Base-by-base conservation (phyloP, 78 protist genomes). In the Trichosphaerium sp. region DNA sequence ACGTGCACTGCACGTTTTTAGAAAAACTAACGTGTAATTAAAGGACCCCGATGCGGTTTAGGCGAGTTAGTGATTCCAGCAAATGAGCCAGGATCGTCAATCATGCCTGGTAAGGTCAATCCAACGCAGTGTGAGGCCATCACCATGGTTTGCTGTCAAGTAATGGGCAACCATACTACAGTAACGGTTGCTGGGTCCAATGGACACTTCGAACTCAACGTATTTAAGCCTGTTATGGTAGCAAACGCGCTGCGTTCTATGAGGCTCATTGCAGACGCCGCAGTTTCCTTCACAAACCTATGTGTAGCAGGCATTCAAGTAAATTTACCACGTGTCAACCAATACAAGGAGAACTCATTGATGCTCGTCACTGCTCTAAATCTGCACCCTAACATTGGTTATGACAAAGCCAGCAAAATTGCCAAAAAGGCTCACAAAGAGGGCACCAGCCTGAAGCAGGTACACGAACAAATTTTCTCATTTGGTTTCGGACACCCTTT, bases 101-200 rank as follows among this genome's bases (percentile, higher is more conserved):
- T 89, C 73, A 89, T 89, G 93, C 93, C 92, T 1, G 93, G 89
- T 23, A 88, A 89, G 76, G 94, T 83, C 29, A 88, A 88, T 72
- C 93, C 95, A n/a, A 85, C 93, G 23, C 95, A 90, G 48, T 64
- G 84, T 73, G 94, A 90, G 74, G 87, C 92, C 8, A 0, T 88
- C 34, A 80, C 94, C 5, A 86, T 87, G 94, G 81, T 80, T 28
- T 65, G 69, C 54, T 75, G 74, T 6, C 94, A 85, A 29, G 92
- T 89, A 23, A 68, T 87, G 51, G 91, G 92, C 62, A 87, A 88
- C 55, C 85, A 90, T 32, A 44, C 23, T 15, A 69, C 93, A 11
- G 66, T 90, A 31, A 51, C 78, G 18, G 55, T 84, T 6, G 88
- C 75, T 5, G 92, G 89, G 3, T 40, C 72, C 59, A 35, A 8